These are phyloP conservation scores for Gardenia jasminoides DNA, from an alignment of 257 asterid genomes.

Conservation along the genomic window DNA sequence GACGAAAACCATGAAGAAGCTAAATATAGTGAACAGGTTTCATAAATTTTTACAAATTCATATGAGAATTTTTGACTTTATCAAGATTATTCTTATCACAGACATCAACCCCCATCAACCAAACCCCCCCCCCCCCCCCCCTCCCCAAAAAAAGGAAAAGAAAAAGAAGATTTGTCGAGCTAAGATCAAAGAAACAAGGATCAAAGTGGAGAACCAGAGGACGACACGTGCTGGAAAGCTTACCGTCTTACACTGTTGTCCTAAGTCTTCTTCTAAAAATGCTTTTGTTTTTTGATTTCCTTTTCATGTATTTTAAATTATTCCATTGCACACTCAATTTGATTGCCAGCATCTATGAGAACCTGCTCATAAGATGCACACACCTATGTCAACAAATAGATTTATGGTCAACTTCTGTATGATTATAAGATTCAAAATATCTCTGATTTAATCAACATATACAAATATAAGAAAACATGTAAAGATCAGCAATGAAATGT, in stretches of 20 bases:
- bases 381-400: slow-evolving; percentile 83
- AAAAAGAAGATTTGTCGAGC: too few species aligned
- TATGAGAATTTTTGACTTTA: background rate
- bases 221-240: slow-evolving; percentile 21
- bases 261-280: slow-evolving; percentile 97
- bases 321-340: slow-evolving; percentile 97
- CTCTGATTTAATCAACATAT: background rate
- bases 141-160: background rate
- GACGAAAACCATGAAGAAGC: background rate
- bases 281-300: slow-evolving; percentile 99
- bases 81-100: background rate
- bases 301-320: slow-evolving; percentile 94
- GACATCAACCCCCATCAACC: background rate
- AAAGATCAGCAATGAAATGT: background rate
- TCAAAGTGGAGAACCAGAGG: slow-evolving; percentile 3
- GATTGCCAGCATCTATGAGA: slow-evolving; percentile 99
- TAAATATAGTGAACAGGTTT: background rate
- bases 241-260: slow-evolving; percentile 98
- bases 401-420: slow-evolving; percentile 42
- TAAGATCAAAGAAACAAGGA: too few species aligned
- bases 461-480: slow-evolving; percentile 23
- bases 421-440: background rate
- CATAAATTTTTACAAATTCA: background rate
- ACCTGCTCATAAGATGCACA: slow-evolving; percentile 99
- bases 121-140: too few species aligned